Evolutionary conservation across 148 eudicot species (phyloP).

Genomic region (Silene latifolia): DNA sequence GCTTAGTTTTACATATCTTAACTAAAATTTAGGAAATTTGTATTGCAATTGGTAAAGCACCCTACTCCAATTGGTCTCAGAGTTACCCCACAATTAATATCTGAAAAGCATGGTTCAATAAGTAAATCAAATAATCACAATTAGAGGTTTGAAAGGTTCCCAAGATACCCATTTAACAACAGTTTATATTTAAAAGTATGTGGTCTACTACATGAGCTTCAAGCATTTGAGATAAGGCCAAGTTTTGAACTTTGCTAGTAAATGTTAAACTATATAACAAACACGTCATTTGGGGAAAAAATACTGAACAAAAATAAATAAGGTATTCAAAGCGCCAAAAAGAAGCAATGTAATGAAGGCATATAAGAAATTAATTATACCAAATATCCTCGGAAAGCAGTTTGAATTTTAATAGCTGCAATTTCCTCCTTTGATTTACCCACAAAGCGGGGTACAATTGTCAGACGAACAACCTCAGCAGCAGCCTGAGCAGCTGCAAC

Average conservation of each 20-base stretch:
- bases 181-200: not conserved
- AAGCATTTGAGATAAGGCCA: not conserved
- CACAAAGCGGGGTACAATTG: constrained; percentile 33
- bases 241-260: not conserved
- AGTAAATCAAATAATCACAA: no score
- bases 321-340: not conserved
- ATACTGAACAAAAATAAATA: not conserved
- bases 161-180: no score
- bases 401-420: constrained; percentile 77
- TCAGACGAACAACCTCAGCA: constrained; percentile 81
- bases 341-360: not conserved
- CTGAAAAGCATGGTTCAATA: no score
- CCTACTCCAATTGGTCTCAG: no score
- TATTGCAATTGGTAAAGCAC: no score
- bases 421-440: constrained; percentile 68
- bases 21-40: no score
- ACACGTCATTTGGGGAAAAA: not conserved
- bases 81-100: no score
- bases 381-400: constrained; percentile 77
- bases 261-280: not conserved
- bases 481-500: constrained; percentile 85
- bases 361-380: constrained; percentile 25
- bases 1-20: no score
- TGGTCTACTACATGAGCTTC: not conserved
- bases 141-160: no score